Evolutionary conservation across 2,329 filamentous ascomycete genomes (phyloP).

Genomic region (Talaromyces sp.): DNA sequence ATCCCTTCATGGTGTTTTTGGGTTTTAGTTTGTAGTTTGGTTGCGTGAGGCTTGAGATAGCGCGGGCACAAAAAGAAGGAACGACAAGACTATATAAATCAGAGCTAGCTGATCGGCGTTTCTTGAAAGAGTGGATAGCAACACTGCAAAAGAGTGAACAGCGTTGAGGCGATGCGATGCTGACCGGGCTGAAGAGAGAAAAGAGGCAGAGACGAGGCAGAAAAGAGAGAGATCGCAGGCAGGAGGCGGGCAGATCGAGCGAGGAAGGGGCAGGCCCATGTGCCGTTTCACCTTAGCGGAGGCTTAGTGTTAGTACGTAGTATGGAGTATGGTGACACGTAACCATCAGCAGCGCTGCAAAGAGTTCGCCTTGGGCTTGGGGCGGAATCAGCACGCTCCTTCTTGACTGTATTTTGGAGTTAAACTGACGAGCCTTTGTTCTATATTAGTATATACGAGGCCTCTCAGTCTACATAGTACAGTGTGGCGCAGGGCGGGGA

Average conservation of each 20-base stretch:
- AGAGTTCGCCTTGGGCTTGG: neutral
- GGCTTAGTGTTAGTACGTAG: too few relatives aligned
- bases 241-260: neutral
- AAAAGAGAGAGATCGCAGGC: neutral
- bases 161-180: slow-evolving; percentile 1
- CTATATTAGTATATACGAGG: neutral
- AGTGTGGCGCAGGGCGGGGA: neutral
- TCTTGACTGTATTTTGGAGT: neutral
- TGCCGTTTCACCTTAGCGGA: neutral
- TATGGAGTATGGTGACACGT: neutral
- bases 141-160: slow-evolving; percentile 13
- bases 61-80: slow-evolving; percentile 4
- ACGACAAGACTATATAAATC: neutral
- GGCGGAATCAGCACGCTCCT: neutral
- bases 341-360: neutral
- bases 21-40: neutral
- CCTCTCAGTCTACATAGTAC: neutral
- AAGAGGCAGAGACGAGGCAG: neutral
- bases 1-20: slow-evolving; percentile 5
- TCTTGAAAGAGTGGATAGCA: slow-evolving; percentile 2
- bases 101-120: slow-evolving; percentile 7
- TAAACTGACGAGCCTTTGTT: neutral
- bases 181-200: neutral
- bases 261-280: neutral
- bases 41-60: neutral